A percentile compares a stretch with the other conserved stretches of the same genome.
phyloP scores from a whole-genome alignment of 2,329 filamentous ascomycete species.

The Esteya vermicola region DNA sequence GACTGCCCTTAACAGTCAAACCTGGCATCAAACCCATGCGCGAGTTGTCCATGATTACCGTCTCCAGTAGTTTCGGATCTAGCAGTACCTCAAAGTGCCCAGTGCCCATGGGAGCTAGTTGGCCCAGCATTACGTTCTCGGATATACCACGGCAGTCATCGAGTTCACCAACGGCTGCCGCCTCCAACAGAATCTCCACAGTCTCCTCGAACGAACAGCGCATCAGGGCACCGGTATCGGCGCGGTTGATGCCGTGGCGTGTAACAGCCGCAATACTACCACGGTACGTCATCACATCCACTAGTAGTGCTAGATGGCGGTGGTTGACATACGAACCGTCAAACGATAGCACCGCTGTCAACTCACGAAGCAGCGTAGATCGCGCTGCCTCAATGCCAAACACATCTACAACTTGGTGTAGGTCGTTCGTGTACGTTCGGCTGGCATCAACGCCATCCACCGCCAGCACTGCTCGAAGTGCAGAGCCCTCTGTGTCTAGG shows the following conservation, averaged over 20 bases:
- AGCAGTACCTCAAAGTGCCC: conserved; percentile 90
- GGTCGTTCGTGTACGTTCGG: conserved; percentile 86
- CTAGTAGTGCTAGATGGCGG: conserved; percentile 85
- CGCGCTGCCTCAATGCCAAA: conserved; percentile 95
- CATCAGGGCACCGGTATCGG: conserved; percentile 96
- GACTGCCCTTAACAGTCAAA: conserved; percentile 60
- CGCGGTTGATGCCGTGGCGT: conserved; percentile 94
- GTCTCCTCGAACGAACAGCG: conserved; percentile 99
- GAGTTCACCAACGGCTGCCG: conserved; percentile 83
- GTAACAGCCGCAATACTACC: conserved; percentile 93
- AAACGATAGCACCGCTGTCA: conserved; percentile 89
- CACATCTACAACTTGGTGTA: conserved; percentile 86
- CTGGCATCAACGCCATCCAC: conserved; percentile 78
- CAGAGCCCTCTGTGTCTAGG: conserved; percentile 84
- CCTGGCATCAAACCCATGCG: conserved; percentile 70
- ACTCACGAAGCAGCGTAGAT: conserved; percentile 70
- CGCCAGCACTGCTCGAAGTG: conserved; percentile 68
- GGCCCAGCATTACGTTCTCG: conserved; percentile 96
- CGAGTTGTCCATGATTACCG: conserved; percentile 84
- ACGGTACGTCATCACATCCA: conserved; percentile 95
- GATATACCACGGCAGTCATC: conserved; percentile 97
- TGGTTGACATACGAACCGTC: conserved; percentile 99
- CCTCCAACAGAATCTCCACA: conserved; percentile 93
- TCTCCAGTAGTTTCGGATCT: conserved; percentile 91
- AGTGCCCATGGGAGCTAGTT: conserved; percentile 93